phyloP scores from a whole-genome alignment of 2,329 filamentous ascomycete genomes.

The Dichotomopilus funicola region DNA sequence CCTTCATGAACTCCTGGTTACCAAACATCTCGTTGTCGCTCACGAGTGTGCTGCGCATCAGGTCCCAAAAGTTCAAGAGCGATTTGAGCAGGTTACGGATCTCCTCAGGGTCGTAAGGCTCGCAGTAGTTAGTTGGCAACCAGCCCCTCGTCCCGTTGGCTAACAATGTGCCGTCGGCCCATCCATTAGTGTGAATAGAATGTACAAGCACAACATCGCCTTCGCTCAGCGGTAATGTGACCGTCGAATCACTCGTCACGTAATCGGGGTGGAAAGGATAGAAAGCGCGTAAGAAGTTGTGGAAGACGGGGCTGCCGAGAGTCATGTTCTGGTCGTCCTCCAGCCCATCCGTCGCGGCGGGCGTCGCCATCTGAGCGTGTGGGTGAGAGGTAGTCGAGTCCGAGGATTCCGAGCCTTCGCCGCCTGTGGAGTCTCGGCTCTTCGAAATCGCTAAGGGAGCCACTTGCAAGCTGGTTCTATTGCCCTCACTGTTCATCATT shows the following conservation, averaged over 20 bases:
- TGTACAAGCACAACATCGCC: constrained; percentile 92
- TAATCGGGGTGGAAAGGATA: constrained; percentile 83
- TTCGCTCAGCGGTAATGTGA: constrained; percentile 81
- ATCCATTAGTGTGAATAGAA: constrained; percentile 95
- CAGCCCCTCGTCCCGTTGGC: constrained; percentile 83
- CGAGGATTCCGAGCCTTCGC: constrained; percentile 25
- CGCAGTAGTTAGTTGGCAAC: constrained; percentile 97
- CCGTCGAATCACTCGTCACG: constrained; percentile 71
- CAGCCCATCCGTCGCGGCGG: constrained; percentile 64
- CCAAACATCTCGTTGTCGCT: constrained; percentile 73
- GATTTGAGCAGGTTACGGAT: constrained; percentile 82
- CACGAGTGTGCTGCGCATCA: constrained; percentile 70
- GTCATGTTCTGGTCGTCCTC: constrained; percentile 48
- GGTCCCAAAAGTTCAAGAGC: constrained; percentile 85
- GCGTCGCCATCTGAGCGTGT: constrained; percentile 66
- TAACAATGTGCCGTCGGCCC: constrained; percentile 91
- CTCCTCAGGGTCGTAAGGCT: constrained; percentile 82
- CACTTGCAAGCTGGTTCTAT: constrained; percentile 54
- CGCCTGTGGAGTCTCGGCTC: constrained; percentile 23
- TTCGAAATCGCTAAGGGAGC: constrained; percentile 52
- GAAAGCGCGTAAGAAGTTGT: constrained; percentile 91
- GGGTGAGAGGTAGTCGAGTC: constrained; percentile 33
- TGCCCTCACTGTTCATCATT: constrained; percentile 42
- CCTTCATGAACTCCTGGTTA: constrained; percentile 90
- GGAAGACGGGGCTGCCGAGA: constrained; percentile 56